Conservation (phyloP, 1,284 basidiomycete genomes). For the Vanrija pseudolonga region DNA sequence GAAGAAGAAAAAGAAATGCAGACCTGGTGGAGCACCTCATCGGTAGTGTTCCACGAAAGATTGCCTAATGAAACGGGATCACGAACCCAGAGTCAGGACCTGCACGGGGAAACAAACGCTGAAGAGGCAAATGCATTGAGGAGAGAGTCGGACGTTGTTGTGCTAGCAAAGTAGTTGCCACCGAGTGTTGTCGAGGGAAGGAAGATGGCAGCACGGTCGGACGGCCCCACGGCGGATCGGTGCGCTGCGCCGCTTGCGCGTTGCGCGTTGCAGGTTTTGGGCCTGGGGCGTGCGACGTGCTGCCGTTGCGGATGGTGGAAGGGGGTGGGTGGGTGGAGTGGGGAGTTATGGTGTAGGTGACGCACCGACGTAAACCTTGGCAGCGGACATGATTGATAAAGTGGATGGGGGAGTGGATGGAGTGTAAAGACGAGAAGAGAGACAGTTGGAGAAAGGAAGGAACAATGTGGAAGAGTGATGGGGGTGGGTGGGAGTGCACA, state of each 20-base stretch:
- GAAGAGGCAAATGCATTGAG: background rate
- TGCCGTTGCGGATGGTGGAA: background rate
- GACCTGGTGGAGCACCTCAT: conserved; percentile 78
- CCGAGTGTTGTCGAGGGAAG: background rate
- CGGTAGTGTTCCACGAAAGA: conserved; percentile 76
- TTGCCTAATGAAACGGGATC: conserved; percentile 36
- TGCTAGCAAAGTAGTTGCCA: background rate
- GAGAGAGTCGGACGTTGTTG: too few relatives aligned
- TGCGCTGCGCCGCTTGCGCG: too few relatives aligned
- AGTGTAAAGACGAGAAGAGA: conserved; percentile 2
- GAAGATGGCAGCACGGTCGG: too few relatives aligned
- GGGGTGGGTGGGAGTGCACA: background rate
- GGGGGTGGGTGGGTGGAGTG: background rate
- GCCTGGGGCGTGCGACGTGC: background rate
- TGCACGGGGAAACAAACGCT: background rate
- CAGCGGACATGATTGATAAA: conserved; percentile 17
- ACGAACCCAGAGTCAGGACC: background rate
- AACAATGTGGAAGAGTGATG: background rate
- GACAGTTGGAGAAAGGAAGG: background rate
- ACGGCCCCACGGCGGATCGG: too few relatives aligned
- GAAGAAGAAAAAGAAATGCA: conserved; percentile 47
- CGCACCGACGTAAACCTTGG: conserved; percentile 25
- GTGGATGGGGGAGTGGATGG: background rate
- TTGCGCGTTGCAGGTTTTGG: too few relatives aligned
- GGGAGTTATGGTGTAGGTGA: conserved; percentile 3